Evolutionary conservation across 768 basidiomycete genomes (phyloP).

Genomic region (Lactifluus pinguis): DNA sequence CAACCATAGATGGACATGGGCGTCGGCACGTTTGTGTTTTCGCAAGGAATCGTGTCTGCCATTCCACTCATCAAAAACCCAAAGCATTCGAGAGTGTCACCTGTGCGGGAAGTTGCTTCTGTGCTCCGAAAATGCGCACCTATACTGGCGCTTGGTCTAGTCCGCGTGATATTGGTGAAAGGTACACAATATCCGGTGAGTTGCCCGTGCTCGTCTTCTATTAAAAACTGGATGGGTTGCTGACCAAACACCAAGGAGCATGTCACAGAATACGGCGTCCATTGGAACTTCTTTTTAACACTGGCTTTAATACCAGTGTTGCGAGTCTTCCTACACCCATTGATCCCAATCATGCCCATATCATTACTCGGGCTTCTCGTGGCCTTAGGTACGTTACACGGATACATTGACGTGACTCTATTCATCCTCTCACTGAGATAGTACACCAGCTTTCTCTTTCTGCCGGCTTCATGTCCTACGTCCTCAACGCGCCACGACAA

Average conservation of each 20-base stretch:
- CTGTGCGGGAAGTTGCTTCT: slow-evolving; percentile 41
- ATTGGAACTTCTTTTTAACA: slow-evolving; percentile 99
- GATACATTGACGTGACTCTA: neutral
- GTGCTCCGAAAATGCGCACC: slow-evolving; percentile 55
- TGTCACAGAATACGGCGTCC: slow-evolving; percentile 88
- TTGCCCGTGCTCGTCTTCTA: neutral
- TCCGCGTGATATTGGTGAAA: slow-evolving; percentile 81
- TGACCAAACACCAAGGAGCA: slow-evolving; percentile 61
- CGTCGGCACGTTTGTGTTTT: slow-evolving; percentile 96
- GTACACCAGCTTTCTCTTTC: slow-evolving; percentile 67
- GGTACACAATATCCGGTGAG: slow-evolving; percentile 88
- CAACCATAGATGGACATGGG: slow-evolving; percentile 86
- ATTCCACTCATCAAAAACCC: slow-evolving; percentile 67
- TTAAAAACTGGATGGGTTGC: neutral
- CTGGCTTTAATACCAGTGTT: slow-evolving; percentile 71
- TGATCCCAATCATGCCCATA: slow-evolving; percentile 49
- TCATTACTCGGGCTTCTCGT: slow-evolving; percentile 54
- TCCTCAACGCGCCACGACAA: slow-evolving; percentile 54
- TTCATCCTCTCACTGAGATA: slow-evolving; percentile 24
- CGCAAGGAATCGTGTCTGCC: slow-evolving; percentile 88
- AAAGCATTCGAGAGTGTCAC: slow-evolving; percentile 38
- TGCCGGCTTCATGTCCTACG: slow-evolving; percentile 49
- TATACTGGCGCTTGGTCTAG: slow-evolving; percentile 60
- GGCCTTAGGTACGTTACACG: slow-evolving; percentile 39
- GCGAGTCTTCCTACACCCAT: slow-evolving; percentile 58